Conservation (phyloP, 257 asterid species). For the Haberlea rhodopensis region DNA sequence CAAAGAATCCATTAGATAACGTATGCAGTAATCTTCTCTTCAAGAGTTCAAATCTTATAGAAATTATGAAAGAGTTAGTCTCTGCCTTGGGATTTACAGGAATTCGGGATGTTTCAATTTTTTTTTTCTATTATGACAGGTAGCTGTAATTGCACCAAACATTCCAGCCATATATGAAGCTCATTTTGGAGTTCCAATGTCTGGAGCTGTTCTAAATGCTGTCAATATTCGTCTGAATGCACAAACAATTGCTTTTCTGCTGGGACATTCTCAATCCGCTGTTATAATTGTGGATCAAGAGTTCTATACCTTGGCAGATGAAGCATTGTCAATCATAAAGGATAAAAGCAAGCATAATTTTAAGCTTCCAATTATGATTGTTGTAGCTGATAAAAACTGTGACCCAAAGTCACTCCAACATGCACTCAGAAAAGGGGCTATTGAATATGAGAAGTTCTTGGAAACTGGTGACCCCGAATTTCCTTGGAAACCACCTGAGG, state of each 20-base stretch:
- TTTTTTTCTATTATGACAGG: slow-evolving; percentile 41
- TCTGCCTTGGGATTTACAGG: no score
- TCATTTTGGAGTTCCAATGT: slow-evolving; percentile 94
- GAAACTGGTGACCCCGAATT: slow-evolving; percentile 70
- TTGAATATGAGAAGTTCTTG: slow-evolving; percentile 76
- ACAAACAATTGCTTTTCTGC: slow-evolving; percentile 71
- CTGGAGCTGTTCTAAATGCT: slow-evolving; percentile 88
- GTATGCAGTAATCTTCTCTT: no score
- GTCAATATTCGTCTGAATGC: slow-evolving; percentile 88
- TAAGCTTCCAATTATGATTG: slow-evolving; percentile 55
- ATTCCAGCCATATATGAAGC: slow-evolving; percentile 88
- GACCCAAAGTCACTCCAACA: slow-evolving; percentile 53
- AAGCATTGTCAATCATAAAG: slow-evolving; percentile 54
- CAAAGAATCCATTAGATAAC: no score
- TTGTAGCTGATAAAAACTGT: slow-evolving; percentile 73
- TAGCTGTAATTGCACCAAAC: slow-evolving; percentile 91
- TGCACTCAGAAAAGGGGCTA: slow-evolving; percentile 67
- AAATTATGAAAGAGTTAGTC: no score
- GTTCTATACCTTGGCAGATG: slow-evolving; percentile 67
- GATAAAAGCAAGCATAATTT: slow-evolving; percentile 42
- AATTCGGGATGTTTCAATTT: slow-evolving; percentile 7
- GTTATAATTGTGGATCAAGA: slow-evolving; percentile 89
- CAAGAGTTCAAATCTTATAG: no score
- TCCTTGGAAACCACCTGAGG: slow-evolving; percentile 77
- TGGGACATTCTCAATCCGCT: slow-evolving; percentile 71